Conservation (phyloP, 2,329 filamentous ascomycete species). For the Lachnellula subtilissima region DNA sequence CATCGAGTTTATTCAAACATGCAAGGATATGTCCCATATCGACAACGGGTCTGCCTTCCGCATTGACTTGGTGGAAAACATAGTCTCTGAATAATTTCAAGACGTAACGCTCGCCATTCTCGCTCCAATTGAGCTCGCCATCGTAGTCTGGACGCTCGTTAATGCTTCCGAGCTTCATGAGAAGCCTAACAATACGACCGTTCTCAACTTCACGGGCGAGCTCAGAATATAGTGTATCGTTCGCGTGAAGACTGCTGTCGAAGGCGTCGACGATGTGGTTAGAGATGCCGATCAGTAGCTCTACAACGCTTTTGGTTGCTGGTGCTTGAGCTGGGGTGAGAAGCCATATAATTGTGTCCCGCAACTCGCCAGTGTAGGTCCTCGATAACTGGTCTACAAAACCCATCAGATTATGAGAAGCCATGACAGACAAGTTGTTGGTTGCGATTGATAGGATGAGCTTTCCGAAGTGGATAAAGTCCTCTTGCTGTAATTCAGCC, state of each 20-base stretch:
- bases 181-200: constrained; percentile 71
- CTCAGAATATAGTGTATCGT: constrained; percentile 69
- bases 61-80: constrained; percentile 93
- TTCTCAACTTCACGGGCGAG: constrained; percentile 84
- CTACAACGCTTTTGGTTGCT: constrained; percentile 68
- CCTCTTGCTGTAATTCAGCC: constrained; percentile 78
- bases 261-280: constrained; percentile 70
- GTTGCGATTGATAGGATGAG: constrained; percentile 79
- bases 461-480: constrained; percentile 78
- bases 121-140: constrained; percentile 75
- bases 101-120: constrained; percentile 87
- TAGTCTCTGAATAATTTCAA: constrained; percentile 95
- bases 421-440: constrained; percentile 51
- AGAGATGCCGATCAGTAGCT: constrained; percentile 74
- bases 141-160: constrained; percentile 87
- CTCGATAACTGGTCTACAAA: constrained; percentile 72
- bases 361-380: constrained; percentile 72
- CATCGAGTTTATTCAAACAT: constrained; percentile 88
- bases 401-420: constrained; percentile 58
- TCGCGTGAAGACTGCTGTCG: constrained; percentile 72
- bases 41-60: constrained; percentile 73
- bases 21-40: constrained; percentile 84
- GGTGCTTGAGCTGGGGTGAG: constrained; percentile 57
- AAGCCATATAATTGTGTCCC: constrained; percentile 78
- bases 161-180: constrained; percentile 79